These are phyloP conservation scores for Solanum pinnatisectum DNA, from an alignment of 257 asterid species.

Conservation along the genomic window DNA sequence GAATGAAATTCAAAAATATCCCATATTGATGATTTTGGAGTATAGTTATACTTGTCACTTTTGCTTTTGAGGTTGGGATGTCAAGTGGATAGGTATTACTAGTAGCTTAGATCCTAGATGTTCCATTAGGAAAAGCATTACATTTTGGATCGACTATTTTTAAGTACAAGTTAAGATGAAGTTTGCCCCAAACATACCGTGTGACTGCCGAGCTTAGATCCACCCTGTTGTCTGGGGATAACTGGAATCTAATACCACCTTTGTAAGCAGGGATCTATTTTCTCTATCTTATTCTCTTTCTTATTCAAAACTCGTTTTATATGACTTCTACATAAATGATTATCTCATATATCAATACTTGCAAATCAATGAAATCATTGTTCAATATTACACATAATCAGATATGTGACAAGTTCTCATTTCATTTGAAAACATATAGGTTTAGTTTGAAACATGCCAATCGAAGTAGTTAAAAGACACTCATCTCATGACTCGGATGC, in stretches of 20 bases:
- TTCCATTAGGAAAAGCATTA: background rate
- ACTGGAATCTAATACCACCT: background rate
- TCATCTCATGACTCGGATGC: background rate
- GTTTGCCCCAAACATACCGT: background rate
- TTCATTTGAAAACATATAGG: background rate
- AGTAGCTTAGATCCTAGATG: background rate
- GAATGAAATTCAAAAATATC: background rate
- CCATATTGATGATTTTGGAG: background rate
- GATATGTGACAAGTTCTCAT: background rate
- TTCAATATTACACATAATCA: background rate
- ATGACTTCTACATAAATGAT: background rate
- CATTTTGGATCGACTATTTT: background rate
- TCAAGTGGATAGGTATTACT: background rate
- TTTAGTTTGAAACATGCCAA: background rate
- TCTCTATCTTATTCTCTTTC: background rate
- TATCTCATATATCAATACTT: background rate
- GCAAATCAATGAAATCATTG: background rate
- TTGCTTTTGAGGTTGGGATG: background rate
- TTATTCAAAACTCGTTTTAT: background rate
- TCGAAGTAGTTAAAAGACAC: background rate
- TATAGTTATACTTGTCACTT: background rate
- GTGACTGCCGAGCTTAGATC: background rate
- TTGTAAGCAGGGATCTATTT: background rate
- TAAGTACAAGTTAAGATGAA: background rate
- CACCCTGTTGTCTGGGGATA: background rate